Evolutionary conservation across 805 yeast genomes (phyloP).

Genomic region (Candida pini): DNA sequence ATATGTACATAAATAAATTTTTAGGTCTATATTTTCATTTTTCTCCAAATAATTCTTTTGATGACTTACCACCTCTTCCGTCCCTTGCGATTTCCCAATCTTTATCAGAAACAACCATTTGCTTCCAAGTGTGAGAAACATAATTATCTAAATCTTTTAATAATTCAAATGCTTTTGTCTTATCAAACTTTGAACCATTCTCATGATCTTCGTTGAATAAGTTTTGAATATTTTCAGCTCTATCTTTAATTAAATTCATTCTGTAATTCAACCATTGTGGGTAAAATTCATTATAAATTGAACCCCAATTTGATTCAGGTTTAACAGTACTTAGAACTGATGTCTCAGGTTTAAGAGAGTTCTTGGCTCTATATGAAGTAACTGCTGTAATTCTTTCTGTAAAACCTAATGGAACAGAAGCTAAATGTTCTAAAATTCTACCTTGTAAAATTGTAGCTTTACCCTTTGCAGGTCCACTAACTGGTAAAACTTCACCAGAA

Average conservation of each 20-base stretch:
- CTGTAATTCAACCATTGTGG: constrained; percentile 36
- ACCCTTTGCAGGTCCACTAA: constrained; percentile 42
- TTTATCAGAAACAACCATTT: constrained; percentile 30
- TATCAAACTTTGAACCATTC: constrained; percentile 30
- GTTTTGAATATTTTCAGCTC: constrained; percentile 25
- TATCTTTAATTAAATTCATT: constrained; percentile 29
- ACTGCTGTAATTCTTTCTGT: constrained; percentile 40
- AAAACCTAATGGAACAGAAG: constrained; percentile 37
- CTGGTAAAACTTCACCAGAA: constrained; percentile 27
- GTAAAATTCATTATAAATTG: constrained; percentile 34
- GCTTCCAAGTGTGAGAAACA: constrained; percentile 25
- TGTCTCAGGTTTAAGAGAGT: constrained; percentile 31
- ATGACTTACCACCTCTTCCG: too few relatives aligned
- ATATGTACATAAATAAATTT: too few relatives aligned
- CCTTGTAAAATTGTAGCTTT: constrained; percentile 47
- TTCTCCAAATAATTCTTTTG: too few relatives aligned
- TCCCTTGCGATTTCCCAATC: too few relatives aligned
- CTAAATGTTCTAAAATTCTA: constrained; percentile 39
- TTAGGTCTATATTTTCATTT: too few relatives aligned
- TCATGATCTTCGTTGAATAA: constrained; percentile 18
- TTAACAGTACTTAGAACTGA: constrained; percentile 37
- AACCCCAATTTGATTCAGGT: constrained; percentile 33
- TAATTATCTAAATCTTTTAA: constrained; percentile 27
- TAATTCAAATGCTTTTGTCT: constrained; percentile 29
- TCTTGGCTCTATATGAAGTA: constrained; percentile 37